Base-by-base conservation (phyloP, 176 grass and related monocot species). In the Panicum miliaceum region DNA sequence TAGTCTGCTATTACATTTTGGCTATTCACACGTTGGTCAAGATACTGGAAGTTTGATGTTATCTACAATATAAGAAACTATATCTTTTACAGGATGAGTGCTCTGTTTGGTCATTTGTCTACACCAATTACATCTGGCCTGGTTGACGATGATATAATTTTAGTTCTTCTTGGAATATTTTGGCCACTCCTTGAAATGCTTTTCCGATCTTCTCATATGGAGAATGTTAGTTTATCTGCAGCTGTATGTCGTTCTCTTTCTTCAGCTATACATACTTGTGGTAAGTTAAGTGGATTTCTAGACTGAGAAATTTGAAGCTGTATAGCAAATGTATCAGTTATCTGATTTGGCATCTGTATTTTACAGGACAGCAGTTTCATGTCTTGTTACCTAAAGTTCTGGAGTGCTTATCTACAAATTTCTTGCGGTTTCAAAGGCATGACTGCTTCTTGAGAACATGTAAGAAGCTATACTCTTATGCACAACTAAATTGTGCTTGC, bases 401-500 rank as follows among this genome's bases (percentile, higher is more conserved):
- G 56, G 93, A 98, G 76, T 88, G 82, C 80, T 89, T 98, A 81
- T 95, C 96, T 32, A 88, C 85, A 67, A 95, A 98, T 56, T 98
- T 98, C 73, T 86, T 95, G 58, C 87, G 83, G 29, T 98, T 85
- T 86, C 96, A 95, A 85, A 95, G 89, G 62, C 93, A 92, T 84
- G 96, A 98, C 23, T 98, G 96, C 89, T 98, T 92, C 84, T 75
- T 98, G 88, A 91, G 91, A 90, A 92, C 96, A 92, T 93, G 96
- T 84, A 89, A 86, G 26, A 7, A 63, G 42, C 48, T 56, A 40
- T 84, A 67, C 59, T 20, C 38, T 56, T 71, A 68, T 76, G 81
- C 53, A 61, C 7, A 66, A 15, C 5, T 45, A n/a, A 38, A 19
- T 60, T 79, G 37, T 79, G 6, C 29, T 84, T 43, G 40, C n/a